Base-by-base conservation (phyloP, 176 grass and related monocot species). In the Chrysopogon serrulatus region DNA sequence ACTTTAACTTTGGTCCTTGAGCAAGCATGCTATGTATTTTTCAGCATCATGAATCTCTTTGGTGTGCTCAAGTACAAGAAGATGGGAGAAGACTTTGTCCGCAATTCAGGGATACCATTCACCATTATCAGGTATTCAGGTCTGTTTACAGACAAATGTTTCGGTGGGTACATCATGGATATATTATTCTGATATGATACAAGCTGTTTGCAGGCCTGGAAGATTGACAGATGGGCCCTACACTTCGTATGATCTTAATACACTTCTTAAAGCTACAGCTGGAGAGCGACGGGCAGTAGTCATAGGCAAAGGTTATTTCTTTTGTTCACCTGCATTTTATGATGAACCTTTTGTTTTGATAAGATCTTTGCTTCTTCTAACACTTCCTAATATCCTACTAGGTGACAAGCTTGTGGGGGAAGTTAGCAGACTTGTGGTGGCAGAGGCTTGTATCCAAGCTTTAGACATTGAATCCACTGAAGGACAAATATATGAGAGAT, bases 181-280 rank as follows among this genome's bases (percentile, higher is more conserved):
- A 56, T 65, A 47, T 88, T 77, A 75, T 40, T 76, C 28, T 89
- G 64, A 92, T 16, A 62, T 35, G 36, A 28, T 63, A 39, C 6
- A 45, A 71, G 5, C 45, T 85, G 40, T 45, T 76, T 77, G 26
- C 74, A 97, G 95, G 44, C 5, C 95, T 64, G 95, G 95, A 62
- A 91, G 95, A 93, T 90, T 98, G 76, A 98, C 95, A 68, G 95
- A 98, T 81, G 95, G 95, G 49, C 95, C 95, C 67, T 95, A 98
- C 77, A 98, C 95, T 92, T 98, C 95, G 0, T 98, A 98, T 90
- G 95, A 98, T 83, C 82, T 98, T 69, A 98, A 98, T 75, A 98
- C 95, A 60, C 90, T 98, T 82, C 90, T 98, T 84, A 93, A 98
- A 87, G 92, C 95, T 84, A 98, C 90, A 73, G 92, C 95, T 76